A percentile compares a stretch with the other conserved stretches of the same genome.
These are phyloP conservation scores for Mortierella sp. DNA, from an alignment of 371 early-diverging fungal genomes.

Conservation along the genomic window DNA sequence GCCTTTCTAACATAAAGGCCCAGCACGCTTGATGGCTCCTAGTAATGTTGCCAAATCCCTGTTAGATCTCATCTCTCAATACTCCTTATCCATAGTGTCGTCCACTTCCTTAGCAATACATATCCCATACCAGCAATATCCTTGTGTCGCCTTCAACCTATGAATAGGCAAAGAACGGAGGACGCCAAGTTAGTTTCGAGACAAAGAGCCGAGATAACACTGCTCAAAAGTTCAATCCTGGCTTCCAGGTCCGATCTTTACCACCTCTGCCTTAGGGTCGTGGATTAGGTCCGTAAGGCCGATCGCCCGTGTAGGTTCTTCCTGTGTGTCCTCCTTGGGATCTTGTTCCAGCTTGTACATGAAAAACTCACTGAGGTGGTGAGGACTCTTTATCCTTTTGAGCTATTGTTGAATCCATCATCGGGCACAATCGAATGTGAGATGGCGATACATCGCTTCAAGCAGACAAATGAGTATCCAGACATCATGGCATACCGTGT, in stretches of 20 bases:
- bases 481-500: conserved; percentile 13
- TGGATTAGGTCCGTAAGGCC: conserved; percentile 33
- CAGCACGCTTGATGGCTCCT: conserved; percentile 52
- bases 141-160: not conserved
- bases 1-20: conserved; percentile 59
- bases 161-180: not conserved
- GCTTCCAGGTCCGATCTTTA: not conserved
- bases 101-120: too few species aligned
- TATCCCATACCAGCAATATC: not conserved
- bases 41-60: not conserved
- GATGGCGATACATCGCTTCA: not conserved
- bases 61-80: not conserved
- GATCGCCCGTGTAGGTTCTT: conserved; percentile 1
- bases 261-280: not conserved
- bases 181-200: not conserved
- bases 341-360: conserved; percentile 32
- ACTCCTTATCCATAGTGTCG: not conserved
- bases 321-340: not conserved
- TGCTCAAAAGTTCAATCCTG: not conserved
- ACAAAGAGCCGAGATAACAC: not conserved
- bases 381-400: conserved; percentile 38
- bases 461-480: not conserved
- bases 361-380: conserved; percentile 42
- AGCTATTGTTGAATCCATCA: conserved; percentile 19
- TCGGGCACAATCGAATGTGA: not conserved